A percentile compares a stretch with the other conserved stretches of the same genome.
Conservation (phyloP, 2,329 filamentous ascomycete species). For the Penicillium paneum region DNA sequence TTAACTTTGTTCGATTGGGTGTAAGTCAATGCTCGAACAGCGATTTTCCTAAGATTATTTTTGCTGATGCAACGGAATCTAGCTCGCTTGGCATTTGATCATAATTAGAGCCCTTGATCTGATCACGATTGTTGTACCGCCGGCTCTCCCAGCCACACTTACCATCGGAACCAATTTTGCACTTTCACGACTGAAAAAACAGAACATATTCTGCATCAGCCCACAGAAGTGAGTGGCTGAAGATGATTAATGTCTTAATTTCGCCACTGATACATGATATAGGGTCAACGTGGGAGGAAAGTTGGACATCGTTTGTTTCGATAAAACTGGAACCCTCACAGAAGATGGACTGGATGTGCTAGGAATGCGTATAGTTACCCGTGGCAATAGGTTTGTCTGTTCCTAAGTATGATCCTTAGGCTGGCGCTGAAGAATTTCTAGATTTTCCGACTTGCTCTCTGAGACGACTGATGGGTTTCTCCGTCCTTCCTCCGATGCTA, state of each 20-base stretch:
- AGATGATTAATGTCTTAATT: not conserved
- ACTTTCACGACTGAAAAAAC: constrained; percentile 75
- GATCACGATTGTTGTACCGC: constrained; percentile 96
- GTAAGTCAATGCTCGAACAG: constrained; percentile 31
- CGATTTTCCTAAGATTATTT: not conserved
- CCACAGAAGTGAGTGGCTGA: constrained; percentile 61
- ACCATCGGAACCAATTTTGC: constrained; percentile 98
- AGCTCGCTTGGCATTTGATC: constrained; percentile 83
- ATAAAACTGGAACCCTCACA: constrained; percentile 97
- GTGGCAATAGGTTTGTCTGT: constrained; percentile 45
- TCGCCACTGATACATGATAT: constrained; percentile 4
- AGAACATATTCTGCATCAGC: constrained; percentile 95
- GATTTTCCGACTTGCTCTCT: constrained; percentile 73
- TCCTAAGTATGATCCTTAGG: not conserved
- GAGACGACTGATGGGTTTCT: constrained; percentile 56
- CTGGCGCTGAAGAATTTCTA: constrained; percentile 22
- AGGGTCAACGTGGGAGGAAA: constrained; percentile 95
- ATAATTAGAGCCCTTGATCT: constrained; percentile 88
- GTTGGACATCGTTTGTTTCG: constrained; percentile 93
- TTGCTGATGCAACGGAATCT: constrained; percentile 17
- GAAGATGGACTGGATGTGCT: constrained; percentile 94
- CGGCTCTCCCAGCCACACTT: constrained; percentile 87
- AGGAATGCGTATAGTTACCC: constrained; percentile 75
- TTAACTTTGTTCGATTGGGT: constrained; percentile 85
- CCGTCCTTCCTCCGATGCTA: constrained; percentile 51